These are phyloP conservation scores for Colletotrichum endophyticum DNA, from an alignment of 2,329 filamentous ascomycete genomes.

Conservation along the genomic window DNA sequence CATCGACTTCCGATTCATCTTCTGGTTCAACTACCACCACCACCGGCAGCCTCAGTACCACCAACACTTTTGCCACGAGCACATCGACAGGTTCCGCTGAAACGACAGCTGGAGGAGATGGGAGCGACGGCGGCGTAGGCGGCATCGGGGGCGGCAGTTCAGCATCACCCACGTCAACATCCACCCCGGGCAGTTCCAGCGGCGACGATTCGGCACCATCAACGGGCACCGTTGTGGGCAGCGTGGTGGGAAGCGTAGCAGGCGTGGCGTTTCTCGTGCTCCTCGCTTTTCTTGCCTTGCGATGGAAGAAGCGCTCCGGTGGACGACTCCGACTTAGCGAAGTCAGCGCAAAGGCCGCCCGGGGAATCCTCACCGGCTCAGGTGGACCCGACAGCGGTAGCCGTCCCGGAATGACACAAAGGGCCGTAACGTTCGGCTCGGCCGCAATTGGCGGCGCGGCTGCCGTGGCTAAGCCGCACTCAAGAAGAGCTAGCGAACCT, in stretches of 20 bases:
- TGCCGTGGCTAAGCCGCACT: slow-evolving; percentile 30
- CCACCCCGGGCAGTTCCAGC: slow-evolving; percentile 20
- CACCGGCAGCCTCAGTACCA: neutral
- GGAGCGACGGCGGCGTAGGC: neutral
- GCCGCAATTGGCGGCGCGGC: slow-evolving; percentile 8
- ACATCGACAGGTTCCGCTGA: neutral
- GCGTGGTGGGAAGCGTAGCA: slow-evolving; percentile 63
- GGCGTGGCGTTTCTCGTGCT: slow-evolving; percentile 62
- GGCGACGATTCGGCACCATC: slow-evolving; percentile 4
- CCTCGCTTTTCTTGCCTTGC: slow-evolving; percentile 56
- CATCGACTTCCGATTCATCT: neutral
- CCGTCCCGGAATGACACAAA: slow-evolving; percentile 50
- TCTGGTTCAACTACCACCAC: neutral
- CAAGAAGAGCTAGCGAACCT: slow-evolving; percentile 34
- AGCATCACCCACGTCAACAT: slow-evolving; percentile 21
- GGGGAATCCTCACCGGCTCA: slow-evolving; percentile 32
- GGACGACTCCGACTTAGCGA: slow-evolving; percentile 49
- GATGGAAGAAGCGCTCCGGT: slow-evolving; percentile 58
- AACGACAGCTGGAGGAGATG: neutral
- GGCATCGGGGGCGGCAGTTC: neutral
- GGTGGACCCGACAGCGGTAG: slow-evolving; percentile 24
- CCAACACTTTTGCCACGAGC: slow-evolving; percentile 8
- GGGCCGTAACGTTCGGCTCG: slow-evolving; percentile 40
- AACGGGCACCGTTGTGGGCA: slow-evolving; percentile 49
- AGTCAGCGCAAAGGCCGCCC: slow-evolving; percentile 34